Evolutionary conservation across 108 stramenopile genomes (phyloP).

Genomic region (Cyclotella baltica): DNA sequence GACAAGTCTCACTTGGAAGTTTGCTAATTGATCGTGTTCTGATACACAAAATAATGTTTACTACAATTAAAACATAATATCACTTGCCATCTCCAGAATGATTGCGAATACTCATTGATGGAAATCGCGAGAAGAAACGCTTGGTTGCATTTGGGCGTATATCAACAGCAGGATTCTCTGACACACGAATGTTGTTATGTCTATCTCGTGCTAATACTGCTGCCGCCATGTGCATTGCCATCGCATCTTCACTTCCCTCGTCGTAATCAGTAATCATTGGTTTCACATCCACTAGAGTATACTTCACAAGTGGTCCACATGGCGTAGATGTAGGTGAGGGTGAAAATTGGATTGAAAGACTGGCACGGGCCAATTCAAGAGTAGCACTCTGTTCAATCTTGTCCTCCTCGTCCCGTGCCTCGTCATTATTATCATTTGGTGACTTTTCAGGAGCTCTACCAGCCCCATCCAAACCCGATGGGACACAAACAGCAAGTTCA

Average conservation of each 20-base stretch:
- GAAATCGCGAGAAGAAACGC: constrained; percentile 9
- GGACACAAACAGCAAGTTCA: constrained; percentile 58
- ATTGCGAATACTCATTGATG: constrained; percentile 1
- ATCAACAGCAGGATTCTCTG: background rate
- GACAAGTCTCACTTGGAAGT: too few relatives aligned
- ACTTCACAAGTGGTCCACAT: constrained; percentile 51
- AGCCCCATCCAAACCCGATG: constrained; percentile 39
- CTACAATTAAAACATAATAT: too few relatives aligned
- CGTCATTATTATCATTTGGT: constrained; percentile 40
- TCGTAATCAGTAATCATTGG: constrained; percentile 36
- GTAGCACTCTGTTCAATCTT: constrained; percentile 32
- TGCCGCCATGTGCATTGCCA: constrained; percentile 47
- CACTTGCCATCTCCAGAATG: background rate
- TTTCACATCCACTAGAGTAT: constrained; percentile 40
- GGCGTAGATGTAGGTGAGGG: constrained; percentile 58
- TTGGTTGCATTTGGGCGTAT: constrained; percentile 8
- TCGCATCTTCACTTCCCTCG: constrained; percentile 33
- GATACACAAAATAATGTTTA: too few relatives aligned
- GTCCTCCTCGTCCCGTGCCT: constrained; percentile 11
- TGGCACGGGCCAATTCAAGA: constrained; percentile 60
- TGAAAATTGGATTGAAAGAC: constrained; percentile 61
- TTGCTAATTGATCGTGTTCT: too few relatives aligned
- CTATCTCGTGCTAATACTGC: constrained; percentile 47
- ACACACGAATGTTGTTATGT: constrained; percentile 31
- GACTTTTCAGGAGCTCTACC: constrained; percentile 48